Conservation (phyloP, 78 protist species). For the Emiliania huxleyi region DNA sequence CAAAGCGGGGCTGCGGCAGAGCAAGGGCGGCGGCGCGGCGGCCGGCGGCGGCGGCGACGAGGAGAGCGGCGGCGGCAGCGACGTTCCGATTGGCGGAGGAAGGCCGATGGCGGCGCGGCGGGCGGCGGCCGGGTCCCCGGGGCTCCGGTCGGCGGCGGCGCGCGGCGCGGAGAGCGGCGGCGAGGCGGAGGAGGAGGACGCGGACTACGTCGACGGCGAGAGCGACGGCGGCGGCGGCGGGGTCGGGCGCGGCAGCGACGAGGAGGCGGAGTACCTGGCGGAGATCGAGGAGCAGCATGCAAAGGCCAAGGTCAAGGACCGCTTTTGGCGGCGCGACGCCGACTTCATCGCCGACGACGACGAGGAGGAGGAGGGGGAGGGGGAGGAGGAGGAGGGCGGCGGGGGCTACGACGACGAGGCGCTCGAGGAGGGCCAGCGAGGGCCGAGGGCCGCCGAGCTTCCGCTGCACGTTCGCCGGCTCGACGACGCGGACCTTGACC, state of each 20-base stretch:
- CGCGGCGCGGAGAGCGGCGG: neutral
- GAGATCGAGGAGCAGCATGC: neutral
- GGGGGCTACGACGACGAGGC: neutral
- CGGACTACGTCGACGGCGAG: neutral
- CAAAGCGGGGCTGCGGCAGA: too few species aligned
- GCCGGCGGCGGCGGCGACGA: too few species aligned
- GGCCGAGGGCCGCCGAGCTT: neutral
- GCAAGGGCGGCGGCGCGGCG: too few species aligned
- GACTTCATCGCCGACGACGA: neutral
- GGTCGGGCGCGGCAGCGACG: neutral
- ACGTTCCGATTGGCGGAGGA: too few species aligned
- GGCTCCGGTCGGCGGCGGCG: too few species aligned
- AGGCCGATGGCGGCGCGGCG: too few species aligned
- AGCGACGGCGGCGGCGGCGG: neutral
- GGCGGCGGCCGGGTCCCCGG: too few species aligned
- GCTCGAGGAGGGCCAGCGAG: neutral
- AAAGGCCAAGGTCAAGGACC: neutral
- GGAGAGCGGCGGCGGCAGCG: too few species aligned
- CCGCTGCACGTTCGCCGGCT: neutral
- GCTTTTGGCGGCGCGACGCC: constrained; percentile 3
- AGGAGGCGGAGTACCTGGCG: neutral
- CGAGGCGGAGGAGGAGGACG: neutral
- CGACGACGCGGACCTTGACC: neutral
- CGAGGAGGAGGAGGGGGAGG: neutral
- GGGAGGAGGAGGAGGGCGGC: neutral